These are phyloP conservation scores for Nematodospora valgi DNA, from an alignment of 805 yeast species.

Conservation along the genomic window DNA sequence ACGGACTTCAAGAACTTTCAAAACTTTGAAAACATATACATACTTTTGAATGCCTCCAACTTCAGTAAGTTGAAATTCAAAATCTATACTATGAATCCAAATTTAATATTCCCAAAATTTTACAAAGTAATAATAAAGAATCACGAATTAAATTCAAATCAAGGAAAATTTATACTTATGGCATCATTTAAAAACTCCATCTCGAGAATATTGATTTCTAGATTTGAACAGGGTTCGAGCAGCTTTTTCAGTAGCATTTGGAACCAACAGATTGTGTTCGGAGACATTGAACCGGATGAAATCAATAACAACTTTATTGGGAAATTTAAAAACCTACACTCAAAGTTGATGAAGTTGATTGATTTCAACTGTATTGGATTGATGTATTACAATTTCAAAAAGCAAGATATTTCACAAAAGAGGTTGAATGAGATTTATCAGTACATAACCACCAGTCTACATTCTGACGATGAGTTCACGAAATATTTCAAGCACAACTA, in stretches of 20 bases:
- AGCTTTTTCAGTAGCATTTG: slow-evolving; percentile 6
- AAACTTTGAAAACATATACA: slow-evolving; percentile 18
- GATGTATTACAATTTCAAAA: slow-evolving; percentile 2
- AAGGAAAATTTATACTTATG: slow-evolving; percentile 1
- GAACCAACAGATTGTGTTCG: slow-evolving; percentile 4
- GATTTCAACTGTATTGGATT: slow-evolving; percentile 6
- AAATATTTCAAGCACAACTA: neutral
- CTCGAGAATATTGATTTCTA: slow-evolving; percentile 3
- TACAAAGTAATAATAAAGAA: slow-evolving; percentile 14
- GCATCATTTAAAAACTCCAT: slow-evolving; percentile 5
- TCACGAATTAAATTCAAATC: neutral
- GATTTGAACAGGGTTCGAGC: neutral
- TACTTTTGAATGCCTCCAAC: slow-evolving; percentile 7
- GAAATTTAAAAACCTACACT: neutral
- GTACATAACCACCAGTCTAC: neutral
- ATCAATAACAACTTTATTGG: slow-evolving; percentile 5
- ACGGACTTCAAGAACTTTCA: slow-evolving; percentile 9
- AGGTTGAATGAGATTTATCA: slow-evolving; percentile 3
- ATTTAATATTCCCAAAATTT: slow-evolving; percentile 22
- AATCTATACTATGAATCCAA: slow-evolving; percentile 22
- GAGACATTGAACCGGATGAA: neutral
- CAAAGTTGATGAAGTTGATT: neutral
- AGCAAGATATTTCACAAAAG: neutral
- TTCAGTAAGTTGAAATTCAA: slow-evolving; percentile 12
- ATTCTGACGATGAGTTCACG: slow-evolving; percentile 1